Evolutionary conservation across 1,284 basidiomycete species (phyloP).

Genomic region (Pterulicium gracile): DNA sequence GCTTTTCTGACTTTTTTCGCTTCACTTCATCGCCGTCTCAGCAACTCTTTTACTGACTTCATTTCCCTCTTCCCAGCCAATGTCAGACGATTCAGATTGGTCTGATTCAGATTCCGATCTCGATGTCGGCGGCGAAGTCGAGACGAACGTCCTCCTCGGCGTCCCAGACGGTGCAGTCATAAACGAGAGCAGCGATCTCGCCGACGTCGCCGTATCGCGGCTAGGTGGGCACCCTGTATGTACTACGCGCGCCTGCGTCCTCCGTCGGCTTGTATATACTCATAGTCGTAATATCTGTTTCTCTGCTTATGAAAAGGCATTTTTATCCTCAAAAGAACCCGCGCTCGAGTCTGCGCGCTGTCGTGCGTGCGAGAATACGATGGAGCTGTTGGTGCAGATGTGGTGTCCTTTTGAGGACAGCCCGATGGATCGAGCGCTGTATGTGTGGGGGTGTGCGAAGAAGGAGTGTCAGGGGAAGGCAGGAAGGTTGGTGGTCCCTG

Average conservation of each 20-base stretch:
- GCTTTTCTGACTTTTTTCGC: constrained; percentile 59
- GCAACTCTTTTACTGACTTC: not conserved
- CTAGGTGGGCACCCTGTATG: constrained; percentile 68
- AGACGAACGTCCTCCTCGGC: constrained; percentile 66
- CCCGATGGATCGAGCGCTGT: constrained; percentile 68
- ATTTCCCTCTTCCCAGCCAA: constrained; percentile 11
- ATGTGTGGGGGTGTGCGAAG: constrained; percentile 70
- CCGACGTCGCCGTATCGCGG: constrained; percentile 71
- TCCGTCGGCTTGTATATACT: constrained; percentile 15
- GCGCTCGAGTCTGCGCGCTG: constrained; percentile 49
- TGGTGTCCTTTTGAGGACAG: constrained; percentile 82
- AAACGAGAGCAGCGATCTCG: constrained; percentile 40
- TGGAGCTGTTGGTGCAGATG: constrained; percentile 72
- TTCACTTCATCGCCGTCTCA: constrained; percentile 6
- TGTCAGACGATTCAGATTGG: constrained; percentile 39
- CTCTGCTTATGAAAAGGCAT: constrained; percentile 35
- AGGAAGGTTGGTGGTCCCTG: constrained; percentile 48
- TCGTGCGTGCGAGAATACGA: constrained; percentile 55
- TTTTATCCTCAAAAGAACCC: constrained; percentile 43
- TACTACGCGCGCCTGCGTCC: not conserved
- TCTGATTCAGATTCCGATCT: constrained; percentile 66
- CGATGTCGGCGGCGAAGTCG: constrained; percentile 27
- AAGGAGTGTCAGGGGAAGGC: constrained; percentile 58
- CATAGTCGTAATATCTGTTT: too few species aligned
- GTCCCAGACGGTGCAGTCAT: constrained; percentile 63